Percentiles rank a stretch among this genome's conserved stretches.
These are phyloP conservation scores for Aplosporella prunicola DNA, from an alignment of 2,329 filamentous ascomycete genomes.

Conservation along the genomic window DNA sequence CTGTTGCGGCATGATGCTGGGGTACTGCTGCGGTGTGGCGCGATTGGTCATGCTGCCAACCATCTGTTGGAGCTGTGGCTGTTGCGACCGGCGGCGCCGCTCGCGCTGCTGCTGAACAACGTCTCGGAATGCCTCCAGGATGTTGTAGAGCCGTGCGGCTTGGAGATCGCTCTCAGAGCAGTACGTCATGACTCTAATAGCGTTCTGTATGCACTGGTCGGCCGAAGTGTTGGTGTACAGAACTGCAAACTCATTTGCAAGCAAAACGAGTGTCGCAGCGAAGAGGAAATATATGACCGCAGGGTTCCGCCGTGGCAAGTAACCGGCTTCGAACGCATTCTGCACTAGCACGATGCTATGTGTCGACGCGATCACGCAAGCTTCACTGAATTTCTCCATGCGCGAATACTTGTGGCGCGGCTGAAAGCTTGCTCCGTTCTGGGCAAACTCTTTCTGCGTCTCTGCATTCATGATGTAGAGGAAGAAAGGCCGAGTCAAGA, in stretches of 20 bases:
- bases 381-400: constrained; percentile 41
- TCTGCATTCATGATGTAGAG: constrained; percentile 45
- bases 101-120: constrained; percentile 25
- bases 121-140: constrained; percentile 29
- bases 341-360: constrained; percentile 33
- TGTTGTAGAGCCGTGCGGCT: constrained; percentile 29
- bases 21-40: constrained; percentile 5
- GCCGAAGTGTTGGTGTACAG: constrained; percentile 26
- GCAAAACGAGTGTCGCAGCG: constrained; percentile 30
- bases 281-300: constrained; percentile 35
- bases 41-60: too few relatives aligned
- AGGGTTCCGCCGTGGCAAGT: constrained; percentile 31
- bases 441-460: constrained; percentile 26
- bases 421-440: constrained; percentile 17
- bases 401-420: constrained; percentile 17
- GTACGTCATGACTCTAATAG: constrained; percentile 32
- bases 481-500: constrained; percentile 57
- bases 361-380: constrained; percentile 33
- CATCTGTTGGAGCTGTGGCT: constrained; percentile 2
- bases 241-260: constrained; percentile 31
- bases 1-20: constrained; percentile 6
- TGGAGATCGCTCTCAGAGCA: constrained; percentile 32
- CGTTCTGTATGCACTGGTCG: constrained; percentile 28
- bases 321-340: constrained; percentile 32
- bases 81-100: constrained; percentile 18